Conservation (phyloP, 2,329 filamentous ascomycete genomes). For the Talaromyces sp. region DNA sequence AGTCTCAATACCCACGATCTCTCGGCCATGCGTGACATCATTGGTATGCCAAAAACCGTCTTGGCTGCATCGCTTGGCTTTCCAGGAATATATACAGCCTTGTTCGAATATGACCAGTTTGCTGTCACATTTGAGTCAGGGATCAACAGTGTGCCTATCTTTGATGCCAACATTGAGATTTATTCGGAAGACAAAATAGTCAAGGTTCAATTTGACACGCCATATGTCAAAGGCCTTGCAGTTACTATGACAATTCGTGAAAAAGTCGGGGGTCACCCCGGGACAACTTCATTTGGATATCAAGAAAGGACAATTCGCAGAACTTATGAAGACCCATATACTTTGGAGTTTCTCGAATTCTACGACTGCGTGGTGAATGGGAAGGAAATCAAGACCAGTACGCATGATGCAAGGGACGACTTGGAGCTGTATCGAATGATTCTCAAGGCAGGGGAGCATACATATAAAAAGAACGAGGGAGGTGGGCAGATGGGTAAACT, state of each 20-base stretch:
- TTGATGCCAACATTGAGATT: constrained; percentile 33
- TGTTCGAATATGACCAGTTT: constrained; percentile 37
- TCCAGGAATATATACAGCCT: constrained; percentile 22
- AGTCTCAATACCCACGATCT: constrained; percentile 50
- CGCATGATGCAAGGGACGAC: constrained; percentile 39
- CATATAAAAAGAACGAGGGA: constrained; percentile 1
- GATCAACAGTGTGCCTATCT: constrained; percentile 44
- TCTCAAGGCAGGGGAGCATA: constrained; percentile 21
- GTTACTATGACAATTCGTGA: constrained; percentile 47
- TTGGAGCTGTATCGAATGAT: constrained; percentile 36
- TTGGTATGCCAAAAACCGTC: constrained; percentile 10
- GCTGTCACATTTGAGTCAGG: constrained; percentile 55
- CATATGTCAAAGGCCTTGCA: constrained; percentile 56
- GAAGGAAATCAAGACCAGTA: constrained; percentile 37
- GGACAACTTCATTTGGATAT: constrained; percentile 15
- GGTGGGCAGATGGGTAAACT: constrained; percentile 1
- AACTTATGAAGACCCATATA: constrained; percentile 47
- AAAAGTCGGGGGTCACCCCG: constrained; percentile 26
- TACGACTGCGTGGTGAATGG: constrained; percentile 33
- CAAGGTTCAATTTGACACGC: constrained; percentile 50
- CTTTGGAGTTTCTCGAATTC: constrained; percentile 38
- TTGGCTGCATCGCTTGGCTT: not conserved
- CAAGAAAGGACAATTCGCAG: constrained; percentile 37
- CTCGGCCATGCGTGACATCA: constrained; percentile 47
- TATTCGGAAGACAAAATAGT: constrained; percentile 52